A percentile compares a stretch with the other conserved stretches of the same genome.
Conservation (phyloP, 2,329 filamentous ascomycete genomes). For the Sarocladium strictum region DNA sequence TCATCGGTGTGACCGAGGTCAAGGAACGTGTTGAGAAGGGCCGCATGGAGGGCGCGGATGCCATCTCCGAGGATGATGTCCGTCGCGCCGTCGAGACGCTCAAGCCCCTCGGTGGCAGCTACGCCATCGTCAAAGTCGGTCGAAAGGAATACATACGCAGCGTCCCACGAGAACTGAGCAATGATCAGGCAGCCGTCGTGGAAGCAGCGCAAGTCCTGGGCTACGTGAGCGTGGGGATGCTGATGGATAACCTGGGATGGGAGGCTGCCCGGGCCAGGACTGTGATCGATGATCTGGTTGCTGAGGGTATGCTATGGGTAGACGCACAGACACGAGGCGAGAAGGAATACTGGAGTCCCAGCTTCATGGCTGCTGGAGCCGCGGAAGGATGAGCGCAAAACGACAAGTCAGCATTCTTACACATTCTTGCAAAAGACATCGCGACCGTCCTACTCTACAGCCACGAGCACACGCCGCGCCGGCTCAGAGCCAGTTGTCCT, state of each 20-base stretch:
- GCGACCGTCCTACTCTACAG: too few species aligned
- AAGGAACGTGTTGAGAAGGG: constrained; percentile 67
- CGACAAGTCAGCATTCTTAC: too few species aligned
- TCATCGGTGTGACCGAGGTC: constrained; percentile 81
- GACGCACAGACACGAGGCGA: constrained; percentile 73
- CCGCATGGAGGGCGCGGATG: constrained; percentile 47
- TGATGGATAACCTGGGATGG: constrained; percentile 83
- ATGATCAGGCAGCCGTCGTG: constrained; percentile 85
- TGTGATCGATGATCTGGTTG: constrained; percentile 82
- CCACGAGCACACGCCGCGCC: too few species aligned
- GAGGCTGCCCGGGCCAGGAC: constrained; percentile 78
- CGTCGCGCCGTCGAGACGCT: constrained; percentile 83
- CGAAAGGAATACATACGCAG: constrained; percentile 83
- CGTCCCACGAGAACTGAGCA: constrained; percentile 91
- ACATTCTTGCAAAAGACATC: too few species aligned
- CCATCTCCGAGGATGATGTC: constrained; percentile 85
- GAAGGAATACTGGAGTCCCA: constrained; percentile 90
- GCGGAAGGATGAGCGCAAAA: not conserved
- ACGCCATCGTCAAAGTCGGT: constrained; percentile 78
- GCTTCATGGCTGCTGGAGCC: constrained; percentile 53
- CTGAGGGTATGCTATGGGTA: constrained; percentile 89
- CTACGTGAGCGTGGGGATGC: constrained; percentile 83
- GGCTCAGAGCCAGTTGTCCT: too few species aligned
- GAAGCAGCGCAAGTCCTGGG: constrained; percentile 88
- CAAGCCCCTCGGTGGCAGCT: constrained; percentile 80